A percentile compares a stretch with the other conserved stretches of the same genome.
Conservation (phyloP, 2,329 filamentous ascomycete species). For the Rutstroemia sp. region DNA sequence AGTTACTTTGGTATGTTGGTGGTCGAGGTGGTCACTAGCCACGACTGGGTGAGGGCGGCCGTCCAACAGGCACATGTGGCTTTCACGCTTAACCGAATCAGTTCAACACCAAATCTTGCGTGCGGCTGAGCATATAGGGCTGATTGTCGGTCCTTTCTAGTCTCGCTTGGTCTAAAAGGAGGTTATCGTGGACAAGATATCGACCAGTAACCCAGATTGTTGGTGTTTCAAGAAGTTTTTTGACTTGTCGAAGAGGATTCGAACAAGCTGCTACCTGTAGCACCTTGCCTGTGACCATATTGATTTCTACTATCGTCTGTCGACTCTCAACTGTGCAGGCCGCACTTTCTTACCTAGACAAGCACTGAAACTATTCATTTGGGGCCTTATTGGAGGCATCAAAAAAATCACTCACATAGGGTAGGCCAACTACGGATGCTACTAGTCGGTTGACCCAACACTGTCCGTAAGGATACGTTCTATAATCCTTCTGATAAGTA, state of each 20-base stretch:
- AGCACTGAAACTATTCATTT: neutral
- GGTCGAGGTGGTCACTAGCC: too few relatives aligned
- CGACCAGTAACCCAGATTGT: neutral
- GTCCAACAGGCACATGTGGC: too few relatives aligned
- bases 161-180: neutral
- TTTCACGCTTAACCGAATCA: neutral
- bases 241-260: neutral
- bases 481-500: neutral
- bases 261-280: neutral
- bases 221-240: slow-evolving; percentile 2
- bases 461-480: neutral
- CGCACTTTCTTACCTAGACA: too few relatives aligned
- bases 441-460: neutral
- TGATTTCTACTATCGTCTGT: neutral
- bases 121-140: neutral
- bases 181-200: neutral
- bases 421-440: neutral
- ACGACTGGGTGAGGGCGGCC: too few relatives aligned
- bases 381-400: neutral
- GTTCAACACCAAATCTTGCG: neutral
- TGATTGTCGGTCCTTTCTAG: neutral
- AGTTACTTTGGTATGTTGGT: too few relatives aligned
- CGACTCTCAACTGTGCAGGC: neutral
- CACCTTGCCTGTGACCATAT: neutral
- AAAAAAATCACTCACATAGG: neutral